Evolutionary conservation across 2,329 filamentous ascomycete species (phyloP), one percentile per base, ranked within the genome.

Genomic region (Verticillium isaacii): DNA sequence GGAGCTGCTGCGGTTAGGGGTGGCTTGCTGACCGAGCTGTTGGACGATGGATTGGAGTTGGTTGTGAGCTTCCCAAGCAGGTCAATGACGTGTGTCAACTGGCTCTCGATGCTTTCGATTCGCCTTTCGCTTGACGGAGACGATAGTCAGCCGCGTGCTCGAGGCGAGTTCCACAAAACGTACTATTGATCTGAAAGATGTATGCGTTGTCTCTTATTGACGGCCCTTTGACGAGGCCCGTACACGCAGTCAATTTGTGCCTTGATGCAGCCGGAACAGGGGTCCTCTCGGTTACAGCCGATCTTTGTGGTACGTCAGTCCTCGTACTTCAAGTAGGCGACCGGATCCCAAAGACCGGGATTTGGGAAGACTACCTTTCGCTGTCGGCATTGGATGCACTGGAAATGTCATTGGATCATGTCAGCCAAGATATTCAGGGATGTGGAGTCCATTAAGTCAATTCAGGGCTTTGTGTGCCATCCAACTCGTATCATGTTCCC

Each of bases 21-120:
- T 57, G 15, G 67, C 36, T 57, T 65, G 67, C 32, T 63, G 69
- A 34, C 67, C 4, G 29, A 29, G 66, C 56, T 68, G 15, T 55
- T 29, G 25, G 3, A 7, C 59, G 56, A 66, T 66, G 5, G 37
- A 50, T 52, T 67, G 63, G 34, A 66, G 34, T 29, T 65, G 66
- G 23, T 52, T 56, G 29, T 74, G 61, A 76, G 68, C 36, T 75
- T 71, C 50, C 70, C 67, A 50, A 76, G 69, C n/a, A 75, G 66
- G 25, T 67, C 65, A 15, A 74, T 69, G n/a, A 76, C 69, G 1
- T 63, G 15, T 8, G 32, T 32, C 52, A 55, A 17, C 32, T 55
- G 52, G 32, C 25, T 14, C 14, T 32, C 52, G 52, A 55, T 55
- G 52, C 25, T 55, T 32, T 55, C 52, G 23, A 55, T 55, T 17